Percentiles rank a stretch among this genome's conserved stretches.
Conservation (phyloP, 768 basidiomycete species). For the Tricholoma flavovirens region DNA sequence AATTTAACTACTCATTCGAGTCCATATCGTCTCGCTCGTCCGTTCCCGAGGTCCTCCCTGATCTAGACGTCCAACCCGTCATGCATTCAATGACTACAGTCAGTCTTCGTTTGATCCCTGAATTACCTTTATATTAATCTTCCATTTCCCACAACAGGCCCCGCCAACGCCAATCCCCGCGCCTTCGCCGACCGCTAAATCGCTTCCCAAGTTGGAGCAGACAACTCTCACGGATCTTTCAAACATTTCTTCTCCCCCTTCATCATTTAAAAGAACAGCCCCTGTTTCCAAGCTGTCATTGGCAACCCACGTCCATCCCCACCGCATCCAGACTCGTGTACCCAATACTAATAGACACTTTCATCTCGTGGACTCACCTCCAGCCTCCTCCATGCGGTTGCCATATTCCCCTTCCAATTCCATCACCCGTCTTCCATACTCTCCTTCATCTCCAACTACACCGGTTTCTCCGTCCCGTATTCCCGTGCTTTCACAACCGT, state of each 20-base stretch:
- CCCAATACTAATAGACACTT: slow-evolving; percentile 12
- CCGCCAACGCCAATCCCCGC: slow-evolving; percentile 8
- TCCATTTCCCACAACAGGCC: slow-evolving; percentile 6
- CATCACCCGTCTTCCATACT: slow-evolving; percentile 1
- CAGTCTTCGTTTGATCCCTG: neutral
- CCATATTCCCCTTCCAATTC: neutral
- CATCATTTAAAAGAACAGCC: slow-evolving; percentile 7
- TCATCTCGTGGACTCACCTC: slow-evolving; percentile 8
- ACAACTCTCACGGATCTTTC: neutral
- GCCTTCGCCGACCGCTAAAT: neutral
- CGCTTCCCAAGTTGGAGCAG: neutral
- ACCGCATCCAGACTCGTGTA: slow-evolving; percentile 2
- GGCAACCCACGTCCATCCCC: slow-evolving; percentile 4
- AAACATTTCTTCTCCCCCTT: slow-evolving; percentile 5
- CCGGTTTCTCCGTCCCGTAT: slow-evolving; percentile 2
- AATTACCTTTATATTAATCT: slow-evolving; percentile 6
- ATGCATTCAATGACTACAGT: neutral
- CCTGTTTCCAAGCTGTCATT: slow-evolving; percentile 4
- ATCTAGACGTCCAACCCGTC: neutral
- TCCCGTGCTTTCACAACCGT: slow-evolving; percentile 6
- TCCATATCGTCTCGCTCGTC: too few relatives aligned
- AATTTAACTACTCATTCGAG: neutral
- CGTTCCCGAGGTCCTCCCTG: neutral
- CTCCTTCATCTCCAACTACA: neutral
- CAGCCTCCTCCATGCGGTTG: neutral